Conservation (phyloP, 2,329 filamentous ascomycete species). For the Akanthomyces uredinophilus region DNA sequence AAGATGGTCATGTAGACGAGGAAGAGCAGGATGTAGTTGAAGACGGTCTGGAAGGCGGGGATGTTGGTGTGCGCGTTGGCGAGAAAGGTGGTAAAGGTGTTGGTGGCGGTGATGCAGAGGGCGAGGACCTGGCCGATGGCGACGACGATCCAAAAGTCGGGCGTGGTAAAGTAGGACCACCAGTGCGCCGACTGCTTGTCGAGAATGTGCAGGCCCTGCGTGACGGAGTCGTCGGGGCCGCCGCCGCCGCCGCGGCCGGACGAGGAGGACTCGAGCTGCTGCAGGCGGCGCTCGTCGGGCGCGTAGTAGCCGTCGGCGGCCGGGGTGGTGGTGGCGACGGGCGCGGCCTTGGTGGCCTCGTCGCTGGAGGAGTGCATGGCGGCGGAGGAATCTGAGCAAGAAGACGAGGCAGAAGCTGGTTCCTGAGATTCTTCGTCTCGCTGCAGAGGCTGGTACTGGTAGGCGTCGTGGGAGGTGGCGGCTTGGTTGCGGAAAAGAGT, state of each 20-base stretch:
- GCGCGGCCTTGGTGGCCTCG: constrained; percentile 19
- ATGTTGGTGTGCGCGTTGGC: constrained; percentile 64
- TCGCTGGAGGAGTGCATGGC: constrained; percentile 13
- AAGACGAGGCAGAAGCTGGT: background rate
- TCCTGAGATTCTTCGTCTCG: background rate
- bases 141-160: constrained; percentile 84
- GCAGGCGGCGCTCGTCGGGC: background rate
- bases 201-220: constrained; percentile 49
- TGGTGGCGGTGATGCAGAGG: constrained; percentile 86
- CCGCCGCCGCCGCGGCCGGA: too few relatives aligned
- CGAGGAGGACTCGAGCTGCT: constrained; percentile 9
- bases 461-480: background rate
- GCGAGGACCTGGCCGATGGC: constrained; percentile 76
- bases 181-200: constrained; percentile 51
- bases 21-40: constrained; percentile 85
- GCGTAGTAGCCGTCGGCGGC: background rate
- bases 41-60: constrained; percentile 91
- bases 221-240: constrained; percentile 33
- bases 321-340: constrained; percentile 14
- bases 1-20: constrained; percentile 77
- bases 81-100: constrained; percentile 81
- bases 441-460: constrained; percentile 1
- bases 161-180: constrained; percentile 74
- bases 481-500: background rate
- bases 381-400: background rate